Conservation (phyloP, 345 rosid species). For the Syzygium aromaticum region DNA sequence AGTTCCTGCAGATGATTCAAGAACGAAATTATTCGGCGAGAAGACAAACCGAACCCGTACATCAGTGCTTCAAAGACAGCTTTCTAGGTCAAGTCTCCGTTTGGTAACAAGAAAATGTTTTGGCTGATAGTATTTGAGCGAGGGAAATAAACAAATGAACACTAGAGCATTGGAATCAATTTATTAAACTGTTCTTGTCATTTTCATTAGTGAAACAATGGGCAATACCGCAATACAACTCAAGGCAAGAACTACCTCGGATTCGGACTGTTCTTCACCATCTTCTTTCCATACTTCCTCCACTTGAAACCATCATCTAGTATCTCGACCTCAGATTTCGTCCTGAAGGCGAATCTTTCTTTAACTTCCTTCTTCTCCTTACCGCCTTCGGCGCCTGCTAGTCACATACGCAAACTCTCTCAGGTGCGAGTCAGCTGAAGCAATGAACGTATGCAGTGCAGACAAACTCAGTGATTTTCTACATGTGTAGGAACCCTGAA, state of each 20-base stretch:
- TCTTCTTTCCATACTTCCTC: constrained; percentile 98
- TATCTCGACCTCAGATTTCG: constrained; percentile 69
- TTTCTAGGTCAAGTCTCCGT: background rate
- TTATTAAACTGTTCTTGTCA: background rate
- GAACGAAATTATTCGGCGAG: background rate
- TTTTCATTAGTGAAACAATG: background rate
- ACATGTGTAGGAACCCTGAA: background rate
- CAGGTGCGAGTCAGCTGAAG: background rate
- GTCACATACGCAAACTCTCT: background rate
- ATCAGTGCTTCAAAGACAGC: background rate
- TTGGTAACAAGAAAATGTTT: background rate
- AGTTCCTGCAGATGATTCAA: constrained; percentile 43
- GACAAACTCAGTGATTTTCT: background rate
- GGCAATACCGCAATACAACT: background rate
- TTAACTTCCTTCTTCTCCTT: constrained; percentile 30
- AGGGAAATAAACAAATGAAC: background rate
- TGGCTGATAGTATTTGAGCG: background rate
- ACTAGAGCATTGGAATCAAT: background rate
- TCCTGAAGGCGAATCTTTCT: constrained; percentile 73
- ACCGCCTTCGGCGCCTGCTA: constrained; percentile 10
- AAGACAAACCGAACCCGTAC: background rate
- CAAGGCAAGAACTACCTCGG: constrained; percentile 50
- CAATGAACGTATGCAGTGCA: too few species aligned
- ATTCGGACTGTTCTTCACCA: constrained; percentile 87
- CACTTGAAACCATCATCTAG: constrained; percentile 89